Evolutionary conservation across 768 basidiomycete genomes (phyloP), one percentile per base, ranked within the genome.

Genomic region (Tylopilus balloui): DNA sequence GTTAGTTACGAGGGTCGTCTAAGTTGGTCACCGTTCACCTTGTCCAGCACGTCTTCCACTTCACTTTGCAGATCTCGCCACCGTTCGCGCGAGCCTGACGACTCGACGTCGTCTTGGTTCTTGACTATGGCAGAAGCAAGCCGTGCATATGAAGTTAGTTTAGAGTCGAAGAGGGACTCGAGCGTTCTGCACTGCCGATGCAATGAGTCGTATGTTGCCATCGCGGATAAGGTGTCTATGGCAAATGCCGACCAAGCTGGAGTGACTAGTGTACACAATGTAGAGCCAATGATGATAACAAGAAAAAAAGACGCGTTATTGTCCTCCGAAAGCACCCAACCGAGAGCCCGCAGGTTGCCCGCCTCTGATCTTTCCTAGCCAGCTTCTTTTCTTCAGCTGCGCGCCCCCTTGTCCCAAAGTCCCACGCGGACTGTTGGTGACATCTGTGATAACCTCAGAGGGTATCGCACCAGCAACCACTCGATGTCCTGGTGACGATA

Each of bases 121-220:
- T 68, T 73, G 12, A 80, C 78, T 53, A 86, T 76, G 25, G 74
- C 75, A 4, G 86, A 79, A 8, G 88, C 92, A 35, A 96, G 74
- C 58, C 91, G 88, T 17, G 91, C 82, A 69, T 98, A 98, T 10
- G 90, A 77, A 1, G 91, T 91, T 25, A 99, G 77, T 66, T 96
- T 95, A 27, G 87, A 73, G 63, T 96, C 92, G 54, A 98, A 88
- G 20, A 92, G 78, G 39, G 92, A 91, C 65, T 98, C 95, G 23
- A 97, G 81, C 5, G 93, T 93, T 60, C 94, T 78, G 70, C 91
- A 91, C 68, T 95, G 92, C 46, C 92, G 75, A 60, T 96, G 88
- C 27, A 97, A 77, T 47, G 86, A 80, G 58, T 98, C 95, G 72
- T 93, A 94, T 57, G 73, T 82, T 50, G 84, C 75, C 87, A 89